These are phyloP conservation scores for Thalassiosira sp. DNA, from an alignment of 352 stramenopile genomes.

Conservation along the genomic window DNA sequence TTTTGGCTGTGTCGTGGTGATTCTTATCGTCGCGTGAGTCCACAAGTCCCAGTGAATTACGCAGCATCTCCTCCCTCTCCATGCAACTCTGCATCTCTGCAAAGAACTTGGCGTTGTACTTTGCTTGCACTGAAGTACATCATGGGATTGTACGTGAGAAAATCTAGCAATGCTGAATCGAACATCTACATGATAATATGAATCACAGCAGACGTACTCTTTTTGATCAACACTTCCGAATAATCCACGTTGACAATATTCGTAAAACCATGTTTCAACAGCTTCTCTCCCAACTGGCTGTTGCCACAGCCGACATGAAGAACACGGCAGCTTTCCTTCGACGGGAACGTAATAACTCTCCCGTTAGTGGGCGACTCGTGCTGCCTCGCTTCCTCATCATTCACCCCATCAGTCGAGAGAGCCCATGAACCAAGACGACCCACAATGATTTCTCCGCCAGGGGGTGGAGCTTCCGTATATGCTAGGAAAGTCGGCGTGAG, in stretches of 20 bases:
- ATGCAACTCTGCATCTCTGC: constrained; percentile 19
- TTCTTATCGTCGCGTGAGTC: constrained; percentile 46
- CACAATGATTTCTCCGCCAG: constrained; percentile 31
- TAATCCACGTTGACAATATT: constrained; percentile 79
- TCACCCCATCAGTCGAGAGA: background rate
- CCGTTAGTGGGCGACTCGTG: background rate
- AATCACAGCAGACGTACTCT: constrained; percentile 61
- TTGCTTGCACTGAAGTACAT: constrained; percentile 39
- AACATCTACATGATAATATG: constrained; percentile 19
- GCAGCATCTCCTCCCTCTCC: constrained; percentile 20
- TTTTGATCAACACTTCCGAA: constrained; percentile 70
- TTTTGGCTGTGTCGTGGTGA: background rate
- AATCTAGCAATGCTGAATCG: background rate
- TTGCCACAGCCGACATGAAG: constrained; percentile 75
- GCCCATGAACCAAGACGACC: too few relatives aligned
- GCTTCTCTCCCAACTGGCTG: constrained; percentile 60
- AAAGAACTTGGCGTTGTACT: constrained; percentile 52
- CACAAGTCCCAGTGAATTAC: constrained; percentile 22
- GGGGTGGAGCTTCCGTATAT: constrained; percentile 17
- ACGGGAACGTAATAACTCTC: constrained; percentile 53
- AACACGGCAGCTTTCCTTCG: constrained; percentile 55
- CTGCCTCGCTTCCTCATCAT: constrained; percentile 17
- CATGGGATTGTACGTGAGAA: constrained; percentile 3
- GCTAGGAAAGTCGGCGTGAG: constrained; percentile 32
- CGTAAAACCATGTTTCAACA: constrained; percentile 64